Percentiles rank a stretch among this genome's conserved stretches.
Conservation (phyloP, 78 protist species). For the Guillardia theta region DNA sequence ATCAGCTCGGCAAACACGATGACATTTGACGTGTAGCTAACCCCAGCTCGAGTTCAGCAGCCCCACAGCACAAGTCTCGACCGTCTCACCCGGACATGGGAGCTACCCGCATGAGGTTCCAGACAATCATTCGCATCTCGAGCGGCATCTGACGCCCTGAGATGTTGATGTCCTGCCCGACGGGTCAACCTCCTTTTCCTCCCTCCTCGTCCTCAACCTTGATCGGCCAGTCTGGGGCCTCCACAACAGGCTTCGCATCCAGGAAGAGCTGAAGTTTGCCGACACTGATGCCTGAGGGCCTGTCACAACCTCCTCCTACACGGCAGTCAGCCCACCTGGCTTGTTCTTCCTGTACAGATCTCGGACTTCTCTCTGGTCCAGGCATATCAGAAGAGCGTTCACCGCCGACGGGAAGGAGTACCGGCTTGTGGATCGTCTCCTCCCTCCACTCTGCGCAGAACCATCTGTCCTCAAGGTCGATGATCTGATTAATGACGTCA, state of each 20-base stretch:
- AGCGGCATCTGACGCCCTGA: background rate
- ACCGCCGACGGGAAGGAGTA: no score
- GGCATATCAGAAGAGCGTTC: no score
- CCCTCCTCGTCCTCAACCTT: background rate
- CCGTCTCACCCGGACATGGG: background rate
- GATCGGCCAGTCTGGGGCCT: background rate
- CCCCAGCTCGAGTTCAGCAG: background rate
- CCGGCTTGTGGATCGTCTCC: constrained; percentile 31
- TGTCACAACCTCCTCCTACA: background rate
- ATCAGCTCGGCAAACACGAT: background rate
- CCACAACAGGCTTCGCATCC: background rate
- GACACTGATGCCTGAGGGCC: constrained; percentile 20
- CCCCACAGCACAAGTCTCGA: background rate
- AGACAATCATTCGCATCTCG: background rate
- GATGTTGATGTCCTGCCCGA: constrained; percentile 9
- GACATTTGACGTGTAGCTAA: background rate
- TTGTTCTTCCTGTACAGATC: no score
- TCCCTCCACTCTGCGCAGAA: constrained; percentile 29
- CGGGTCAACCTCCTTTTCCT: background rate
- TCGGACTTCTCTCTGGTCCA: background rate
- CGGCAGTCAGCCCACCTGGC: background rate
- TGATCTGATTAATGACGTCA: no score
- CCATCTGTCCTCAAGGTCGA: constrained; percentile 12
- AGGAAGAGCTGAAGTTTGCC: background rate
- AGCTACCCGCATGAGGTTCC: background rate